Percentiles rank a stretch among this genome's conserved stretches.
phyloP scores from a whole-genome alignment of 169 alveolate genomes.

The Toxoplasma gondii region DNA sequence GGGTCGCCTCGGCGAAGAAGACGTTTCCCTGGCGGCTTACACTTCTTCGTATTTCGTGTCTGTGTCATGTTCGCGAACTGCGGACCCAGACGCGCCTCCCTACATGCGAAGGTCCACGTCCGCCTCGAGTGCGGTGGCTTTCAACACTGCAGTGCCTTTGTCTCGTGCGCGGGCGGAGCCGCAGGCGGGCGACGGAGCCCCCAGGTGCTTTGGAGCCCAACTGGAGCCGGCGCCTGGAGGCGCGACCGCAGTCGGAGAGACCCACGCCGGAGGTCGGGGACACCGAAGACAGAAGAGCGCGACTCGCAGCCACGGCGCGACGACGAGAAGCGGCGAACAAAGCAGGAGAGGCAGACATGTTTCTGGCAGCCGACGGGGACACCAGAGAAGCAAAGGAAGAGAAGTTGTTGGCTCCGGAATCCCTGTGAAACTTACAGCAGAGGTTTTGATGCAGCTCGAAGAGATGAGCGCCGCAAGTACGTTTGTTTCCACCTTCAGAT shows the following conservation, averaged over 20 bases:
- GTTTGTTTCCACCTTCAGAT: background rate
- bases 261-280: background rate
- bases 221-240: background rate
- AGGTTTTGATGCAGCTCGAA: background rate
- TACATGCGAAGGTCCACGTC: background rate
- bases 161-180: too few relatives aligned
- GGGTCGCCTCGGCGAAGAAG: background rate
- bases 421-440: background rate
- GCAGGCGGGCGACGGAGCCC: too few relatives aligned
- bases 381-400: background rate
- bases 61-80: background rate
- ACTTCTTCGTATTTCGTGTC: background rate
- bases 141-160: too few relatives aligned
- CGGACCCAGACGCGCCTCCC: background rate
- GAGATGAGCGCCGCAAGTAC: background rate
- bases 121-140: background rate
- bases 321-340: background rate
- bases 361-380: background rate
- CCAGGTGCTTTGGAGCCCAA: background rate
- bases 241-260: conserved; percentile 4
- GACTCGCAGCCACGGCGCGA: background rate
- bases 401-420: background rate
- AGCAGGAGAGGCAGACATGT: background rate
- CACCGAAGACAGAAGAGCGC: background rate
- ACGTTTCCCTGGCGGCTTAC: background rate